Conservation (phyloP, 768 basidiomycete genomes). For the Macrolepiota albuminosa region DNA sequence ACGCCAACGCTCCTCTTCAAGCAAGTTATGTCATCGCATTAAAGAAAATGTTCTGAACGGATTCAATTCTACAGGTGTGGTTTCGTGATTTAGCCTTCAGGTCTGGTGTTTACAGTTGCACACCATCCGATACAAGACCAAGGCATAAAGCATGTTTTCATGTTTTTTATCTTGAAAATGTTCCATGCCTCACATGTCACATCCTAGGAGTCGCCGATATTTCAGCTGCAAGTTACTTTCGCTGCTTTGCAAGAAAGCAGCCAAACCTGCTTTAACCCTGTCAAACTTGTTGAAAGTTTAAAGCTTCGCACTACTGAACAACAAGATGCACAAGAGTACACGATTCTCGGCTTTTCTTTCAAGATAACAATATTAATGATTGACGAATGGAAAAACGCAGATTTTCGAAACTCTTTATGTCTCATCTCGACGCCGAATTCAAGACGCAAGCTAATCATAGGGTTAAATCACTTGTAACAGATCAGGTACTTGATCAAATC, state of each 20-base stretch:
- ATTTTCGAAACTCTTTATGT: slow-evolving; percentile 94
- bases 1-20: slow-evolving; percentile 93
- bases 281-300: slow-evolving; percentile 79
- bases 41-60: background rate
- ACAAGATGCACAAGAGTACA: slow-evolving; percentile 95
- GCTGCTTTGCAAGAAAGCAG: slow-evolving; percentile 78
- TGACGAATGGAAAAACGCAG: slow-evolving; percentile 30
- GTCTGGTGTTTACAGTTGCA: slow-evolving; percentile 75
- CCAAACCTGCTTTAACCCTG: slow-evolving; percentile 74
- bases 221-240: slow-evolving; percentile 76
- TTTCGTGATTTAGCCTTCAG: slow-evolving; percentile 83
- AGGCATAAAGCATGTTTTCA: slow-evolving; percentile 30
- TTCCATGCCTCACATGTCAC: slow-evolving; percentile 1
- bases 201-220: slow-evolving; percentile 68
- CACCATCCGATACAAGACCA: slow-evolving; percentile 44
- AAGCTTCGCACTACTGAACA: slow-evolving; percentile 80
- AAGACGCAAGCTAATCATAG: slow-evolving; percentile 65
- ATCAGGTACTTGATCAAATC: slow-evolving; percentile 46
- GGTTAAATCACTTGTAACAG: slow-evolving; percentile 64
- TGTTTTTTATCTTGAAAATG: background rate
- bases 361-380: background rate
- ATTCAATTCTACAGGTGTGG: slow-evolving; percentile 64
- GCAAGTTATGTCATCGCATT: slow-evolving; percentile 29
- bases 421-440: slow-evolving; percentile 83
- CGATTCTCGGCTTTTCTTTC: background rate